Evolutionary conservation across 2,329 filamentous ascomycete species (phyloP).

Genomic region (Cercospora sesami): DNA sequence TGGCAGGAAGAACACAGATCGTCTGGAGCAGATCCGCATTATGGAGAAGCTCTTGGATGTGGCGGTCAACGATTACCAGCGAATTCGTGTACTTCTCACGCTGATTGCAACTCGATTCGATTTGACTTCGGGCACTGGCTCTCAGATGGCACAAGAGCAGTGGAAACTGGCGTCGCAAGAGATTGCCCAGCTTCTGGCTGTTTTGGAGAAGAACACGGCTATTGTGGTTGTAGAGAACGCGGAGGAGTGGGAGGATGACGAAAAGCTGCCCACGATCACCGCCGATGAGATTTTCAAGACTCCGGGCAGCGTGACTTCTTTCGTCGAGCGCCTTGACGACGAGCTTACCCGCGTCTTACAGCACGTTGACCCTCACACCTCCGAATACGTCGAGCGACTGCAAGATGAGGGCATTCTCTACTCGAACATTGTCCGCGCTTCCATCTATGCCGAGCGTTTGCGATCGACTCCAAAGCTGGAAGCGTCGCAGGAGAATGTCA

Average conservation of each 20-base stretch:
- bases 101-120: constrained; percentile 94
- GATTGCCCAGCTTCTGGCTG: constrained; percentile 71
- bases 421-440: constrained; percentile 83
- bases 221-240: constrained; percentile 87
- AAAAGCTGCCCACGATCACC: constrained; percentile 77
- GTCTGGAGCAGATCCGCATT: constrained; percentile 87
- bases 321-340: constrained; percentile 91
- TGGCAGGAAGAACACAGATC: constrained; percentile 98
- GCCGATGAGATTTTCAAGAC: constrained; percentile 82
- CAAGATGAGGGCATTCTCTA: constrained; percentile 89
- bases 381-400: constrained; percentile 94
- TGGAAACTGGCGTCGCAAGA: constrained; percentile 95
- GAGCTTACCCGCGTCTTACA: constrained; percentile 97
- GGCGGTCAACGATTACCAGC: constrained; percentile 86
- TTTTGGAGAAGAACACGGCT: constrained; percentile 75
- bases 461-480: constrained; percentile 69
- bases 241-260: constrained; percentile 99
- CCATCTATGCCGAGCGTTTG: constrained; percentile 84
- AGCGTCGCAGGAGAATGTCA: constrained; percentile 79
- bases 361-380: constrained; percentile 95
- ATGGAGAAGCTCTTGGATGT: constrained; percentile 97
- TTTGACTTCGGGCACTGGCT: constrained; percentile 73
- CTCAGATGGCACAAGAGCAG: constrained; percentile 90
- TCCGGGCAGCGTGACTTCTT: constrained; percentile 90
- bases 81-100: constrained; percentile 86